Base-by-base conservation (phyloP, 1,284 basidiomycete genomes). In the Cryptococcus deneoformans region DNA sequence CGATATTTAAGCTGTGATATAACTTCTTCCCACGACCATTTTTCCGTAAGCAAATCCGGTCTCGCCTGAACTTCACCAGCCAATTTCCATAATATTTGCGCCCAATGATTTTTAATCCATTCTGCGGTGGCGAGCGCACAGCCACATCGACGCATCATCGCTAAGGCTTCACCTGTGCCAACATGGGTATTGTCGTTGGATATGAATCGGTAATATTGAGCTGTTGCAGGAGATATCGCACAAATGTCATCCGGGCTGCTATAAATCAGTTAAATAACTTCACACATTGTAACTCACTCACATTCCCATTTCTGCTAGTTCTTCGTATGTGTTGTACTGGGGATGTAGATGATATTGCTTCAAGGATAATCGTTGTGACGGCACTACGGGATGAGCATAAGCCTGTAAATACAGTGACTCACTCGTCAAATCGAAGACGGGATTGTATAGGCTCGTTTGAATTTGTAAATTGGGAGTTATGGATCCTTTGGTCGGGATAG, bases 71-170 rank as follows among this genome's bases (percentile, higher is more conserved):
- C 86, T 81, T 91, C 85, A 3, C 89, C 88, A 1, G 92, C 90
- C 9, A 97, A 77, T 76, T 99, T 99, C 96, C 96, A 99, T 6
- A 99, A 80, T 45, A 99, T 86, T 46, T 94, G 77, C 5, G 79
- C 72, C 89, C 92, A 99, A 67, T 97, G 93, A 68, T 97, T 96
- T n/a, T 88, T 82, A 1, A 96, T 86, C 95, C 95, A 99, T 36
- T 80, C 61, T 20, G 38, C 48, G 0, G 66, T 73, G 3, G 62
- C 68, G 8, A 70, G 57, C 6, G 46, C 38, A 56, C 73, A 76
- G 3, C 68, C 64, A 2, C 68, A 69, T 2, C 45, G 24, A 34
- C 62, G 58, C 29, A 79, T 57, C 10, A 54, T 43, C 14, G 44
- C 40, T 3, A 69, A 59, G 0, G 73, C 71, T n/a, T 67, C 50